Evolutionary conservation across 805 yeast genomes (phyloP).

Genomic region (Zygotorulaspora florentina): DNA sequence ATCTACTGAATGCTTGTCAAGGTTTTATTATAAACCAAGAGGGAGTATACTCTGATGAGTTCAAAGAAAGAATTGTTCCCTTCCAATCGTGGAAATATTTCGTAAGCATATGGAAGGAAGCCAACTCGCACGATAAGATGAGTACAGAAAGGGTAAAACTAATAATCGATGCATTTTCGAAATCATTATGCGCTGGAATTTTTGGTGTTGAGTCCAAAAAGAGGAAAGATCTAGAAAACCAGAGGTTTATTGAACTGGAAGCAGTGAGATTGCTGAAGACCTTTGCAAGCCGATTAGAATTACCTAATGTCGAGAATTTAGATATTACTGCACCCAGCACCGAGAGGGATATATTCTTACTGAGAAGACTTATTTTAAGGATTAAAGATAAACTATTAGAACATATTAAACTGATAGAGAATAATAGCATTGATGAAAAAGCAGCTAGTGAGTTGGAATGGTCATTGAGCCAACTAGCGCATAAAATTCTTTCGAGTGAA

Average conservation of each 20-base stretch:
- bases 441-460: slow-evolving; percentile 12
- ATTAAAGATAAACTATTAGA: slow-evolving; percentile 21
- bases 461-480: slow-evolving; percentile 16
- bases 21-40: slow-evolving; percentile 21
- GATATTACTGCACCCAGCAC: slow-evolving; percentile 3
- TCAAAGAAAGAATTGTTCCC: slow-evolving; percentile 12
- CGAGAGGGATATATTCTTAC: slow-evolving; percentile 18
- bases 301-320: slow-evolving; percentile 7
- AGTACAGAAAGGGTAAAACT: slow-evolving; percentile 3
- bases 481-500: slow-evolving; percentile 8
- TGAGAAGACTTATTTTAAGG: slow-evolving; percentile 25
- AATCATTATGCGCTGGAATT: slow-evolving; percentile 14
- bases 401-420: slow-evolving; percentile 18
- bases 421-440: slow-evolving; percentile 1
- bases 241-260: slow-evolving; percentile 26
- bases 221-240: slow-evolving; percentile 4
- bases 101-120: slow-evolving; percentile 19
- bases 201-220: slow-evolving; percentile 5
- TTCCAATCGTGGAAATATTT: slow-evolving; percentile 28
- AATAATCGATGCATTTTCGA: slow-evolving; percentile 20
- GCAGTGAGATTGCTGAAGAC: slow-evolving; percentile 22
- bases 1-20: slow-evolving; percentile 13
- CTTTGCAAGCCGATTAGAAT: slow-evolving; percentile 13
- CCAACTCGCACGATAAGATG: slow-evolving; percentile 14
- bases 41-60: slow-evolving; percentile 11